Conservation (phyloP, 805 yeast genomes). For the Torulaspora franciscae region DNA sequence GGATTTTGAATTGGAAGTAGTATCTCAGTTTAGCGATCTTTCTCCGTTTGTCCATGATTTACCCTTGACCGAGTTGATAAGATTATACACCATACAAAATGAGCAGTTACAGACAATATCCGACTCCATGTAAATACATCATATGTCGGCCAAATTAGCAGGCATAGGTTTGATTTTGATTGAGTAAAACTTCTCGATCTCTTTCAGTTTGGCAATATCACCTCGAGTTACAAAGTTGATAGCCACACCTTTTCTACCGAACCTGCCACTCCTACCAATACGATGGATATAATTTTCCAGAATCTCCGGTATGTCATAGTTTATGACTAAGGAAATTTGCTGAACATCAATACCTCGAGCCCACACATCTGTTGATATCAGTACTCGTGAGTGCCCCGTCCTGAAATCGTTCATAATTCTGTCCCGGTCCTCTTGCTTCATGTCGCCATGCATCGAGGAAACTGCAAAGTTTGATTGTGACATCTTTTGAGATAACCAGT, state of each 20-base stretch:
- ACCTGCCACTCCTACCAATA: conserved; percentile 97
- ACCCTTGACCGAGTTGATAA: conserved; percentile 23
- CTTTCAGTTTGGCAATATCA: conserved; percentile 70
- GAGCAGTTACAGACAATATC: conserved; percentile 25
- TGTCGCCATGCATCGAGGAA: conserved; percentile 92
- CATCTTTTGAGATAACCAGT: conserved; percentile 74
- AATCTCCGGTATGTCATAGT: conserved; percentile 86
- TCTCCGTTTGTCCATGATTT: conserved; percentile 12
- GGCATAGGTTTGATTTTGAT: conserved; percentile 95
- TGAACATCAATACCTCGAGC: conserved; percentile 98
- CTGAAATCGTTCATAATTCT: conserved; percentile 93
- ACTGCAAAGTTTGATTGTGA: conserved; percentile 81
- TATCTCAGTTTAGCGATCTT: conserved; percentile 27
- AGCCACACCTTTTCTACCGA: conserved; percentile 98
- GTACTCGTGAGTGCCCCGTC: conserved; percentile 86
- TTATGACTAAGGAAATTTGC: conserved; percentile 91
- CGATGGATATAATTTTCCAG: conserved; percentile 94
- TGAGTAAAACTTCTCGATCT: conserved; percentile 83
- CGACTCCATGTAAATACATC: conserved; percentile 18
- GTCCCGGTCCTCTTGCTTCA: conserved; percentile 92
- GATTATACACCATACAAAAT: conserved; percentile 27
- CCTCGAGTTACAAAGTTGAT: conserved; percentile 84
- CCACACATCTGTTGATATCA: conserved; percentile 91
- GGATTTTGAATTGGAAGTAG: conserved; percentile 26
- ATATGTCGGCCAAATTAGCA: conserved; percentile 53